Base-by-base conservation (phyloP, 2,329 filamentous ascomycete species). In the Epichloe amarillans region DNA sequence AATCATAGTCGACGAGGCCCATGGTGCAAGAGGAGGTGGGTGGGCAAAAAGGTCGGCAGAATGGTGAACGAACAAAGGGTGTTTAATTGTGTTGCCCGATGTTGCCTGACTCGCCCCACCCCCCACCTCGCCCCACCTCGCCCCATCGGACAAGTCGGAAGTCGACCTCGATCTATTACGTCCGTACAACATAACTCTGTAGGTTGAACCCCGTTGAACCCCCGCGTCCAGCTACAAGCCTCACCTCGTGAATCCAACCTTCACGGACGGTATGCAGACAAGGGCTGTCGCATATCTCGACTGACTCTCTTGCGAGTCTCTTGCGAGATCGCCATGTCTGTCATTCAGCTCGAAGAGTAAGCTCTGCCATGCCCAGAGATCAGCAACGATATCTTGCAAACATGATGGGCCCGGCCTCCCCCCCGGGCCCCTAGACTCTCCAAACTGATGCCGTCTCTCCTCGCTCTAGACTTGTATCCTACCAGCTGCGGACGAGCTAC, bases 401-500 rank as follows among this genome's bases (percentile, higher is more conserved):
- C 39, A n/a, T 3, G 17, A 11, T 50, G 10, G 14, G 36, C 38
- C n/a, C 10, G 14, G 36, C 38, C n/a, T 12, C 35, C n/a, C 35
- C 26, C 7, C 26, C 2, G 26, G 26, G 26, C 26, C 8, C 33
- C 33, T 23, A 19, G 15, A 37, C 26, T 33, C 26, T 30, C 8
- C 40, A 30, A 30, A 30, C 26, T 30, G 26, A 11, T 37, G 17
- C 47, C 12, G 37, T 43, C 10, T 19, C 35, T 12, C 41, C 19
- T 23, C 26, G 26, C 17, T 44, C 38, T 60, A 89, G 85, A 65
- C 82, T 93, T 65, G 84, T 90, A 43, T 80, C 87, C 52, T 91
- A 91, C 69, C 86, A 89, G 66, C 74, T 94, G 51, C 84, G 87
- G 49, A 84, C 84, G 38, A 83, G 83, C 60, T 93, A 93, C 63